Conservation (phyloP, 805 yeast genomes). For the Starmerella cellae region DNA sequence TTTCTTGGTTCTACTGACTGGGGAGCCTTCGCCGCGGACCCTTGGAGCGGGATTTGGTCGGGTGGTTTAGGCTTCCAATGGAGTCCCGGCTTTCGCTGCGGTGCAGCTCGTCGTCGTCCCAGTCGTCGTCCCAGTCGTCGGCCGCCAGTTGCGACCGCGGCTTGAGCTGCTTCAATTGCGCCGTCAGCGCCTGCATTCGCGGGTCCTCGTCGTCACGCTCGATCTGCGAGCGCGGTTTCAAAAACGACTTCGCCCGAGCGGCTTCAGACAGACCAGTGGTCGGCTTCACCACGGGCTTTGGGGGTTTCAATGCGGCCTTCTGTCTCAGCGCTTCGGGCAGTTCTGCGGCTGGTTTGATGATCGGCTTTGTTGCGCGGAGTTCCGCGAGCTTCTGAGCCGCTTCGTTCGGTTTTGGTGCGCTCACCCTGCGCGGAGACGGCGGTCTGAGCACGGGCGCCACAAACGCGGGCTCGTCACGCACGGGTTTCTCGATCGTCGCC, state of each 20-base stretch:
- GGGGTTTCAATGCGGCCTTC: constrained; percentile 12
- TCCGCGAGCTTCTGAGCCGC: constrained; percentile 15
- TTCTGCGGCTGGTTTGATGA: constrained; percentile 8
- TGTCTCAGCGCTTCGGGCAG: constrained; percentile 15
- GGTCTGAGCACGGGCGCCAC: constrained; percentile 8
- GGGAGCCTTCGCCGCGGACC: constrained; percentile 20
- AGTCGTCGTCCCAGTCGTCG: constrained; percentile 6
- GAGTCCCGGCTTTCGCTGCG: constrained; percentile 6
- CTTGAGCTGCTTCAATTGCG: constrained; percentile 12
- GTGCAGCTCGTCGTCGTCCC: constrained; percentile 3
- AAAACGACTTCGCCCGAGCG: not conserved
- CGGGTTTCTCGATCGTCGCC: not conserved
- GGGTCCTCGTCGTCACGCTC: constrained; percentile 12
- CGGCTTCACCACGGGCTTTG: constrained; percentile 4
- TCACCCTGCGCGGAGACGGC: constrained; percentile 10
- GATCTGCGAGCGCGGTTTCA: constrained; percentile 7
- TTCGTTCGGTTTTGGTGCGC: constrained; percentile 13
- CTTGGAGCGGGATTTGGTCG: constrained; percentile 15
- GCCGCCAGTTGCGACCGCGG: constrained; percentile 12
- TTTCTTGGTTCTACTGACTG: too few species aligned
- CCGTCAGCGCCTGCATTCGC: constrained; percentile 12
- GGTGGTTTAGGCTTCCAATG: constrained; percentile 15
- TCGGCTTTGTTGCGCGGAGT: constrained; percentile 17
- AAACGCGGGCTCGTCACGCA: not conserved
- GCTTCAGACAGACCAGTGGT: constrained; percentile 4